Conservation (phyloP, 2,329 filamentous ascomycete genomes). For the Diaporthe sp. region DNA sequence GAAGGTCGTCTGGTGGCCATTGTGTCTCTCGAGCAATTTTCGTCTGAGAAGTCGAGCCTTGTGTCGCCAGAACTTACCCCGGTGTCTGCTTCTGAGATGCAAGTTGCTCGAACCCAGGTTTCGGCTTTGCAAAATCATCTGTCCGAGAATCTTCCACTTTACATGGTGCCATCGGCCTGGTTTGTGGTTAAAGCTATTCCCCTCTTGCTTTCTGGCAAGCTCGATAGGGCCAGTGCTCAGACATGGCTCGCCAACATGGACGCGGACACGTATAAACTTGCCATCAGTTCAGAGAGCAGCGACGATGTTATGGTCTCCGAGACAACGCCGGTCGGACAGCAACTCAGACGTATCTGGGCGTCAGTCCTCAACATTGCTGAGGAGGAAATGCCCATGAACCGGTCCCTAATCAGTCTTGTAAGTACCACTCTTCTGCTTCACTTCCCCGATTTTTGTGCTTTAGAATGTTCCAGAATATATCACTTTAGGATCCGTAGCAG, state of each 20-base stretch:
- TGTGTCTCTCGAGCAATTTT: background rate
- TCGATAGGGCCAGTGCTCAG: background rate
- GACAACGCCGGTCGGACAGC: conserved; percentile 50
- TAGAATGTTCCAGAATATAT: conserved; percentile 65
- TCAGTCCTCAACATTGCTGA: conserved; percentile 35
- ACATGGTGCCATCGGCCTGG: conserved; percentile 43
- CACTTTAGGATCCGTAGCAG: conserved; percentile 40
- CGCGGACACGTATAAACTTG: background rate
- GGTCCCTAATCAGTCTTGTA: conserved; percentile 60
- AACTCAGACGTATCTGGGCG: conserved; percentile 53
- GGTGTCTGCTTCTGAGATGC: conserved; percentile 44
- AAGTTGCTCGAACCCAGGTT: background rate
- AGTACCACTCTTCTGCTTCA: too few relatives aligned
- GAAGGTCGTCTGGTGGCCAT: background rate
- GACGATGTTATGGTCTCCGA: background rate
- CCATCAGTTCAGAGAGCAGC: conserved; percentile 53
- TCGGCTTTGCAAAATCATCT: background rate
- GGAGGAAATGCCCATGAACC: conserved; percentile 51
- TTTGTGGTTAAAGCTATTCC: conserved; percentile 45
- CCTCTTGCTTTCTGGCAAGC: conserved; percentile 48
- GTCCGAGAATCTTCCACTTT: background rate
- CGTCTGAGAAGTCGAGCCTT: background rate
- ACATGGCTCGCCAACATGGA: background rate
- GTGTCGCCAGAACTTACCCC: background rate
- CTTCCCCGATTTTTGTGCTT: conserved; percentile 65